Percentiles rank a stretch among this genome's conserved stretches.
These are phyloP conservation scores for Penicillium macrosclerotiorum DNA, from an alignment of 495 filamentous ascomycete species.

Conservation along the genomic window DNA sequence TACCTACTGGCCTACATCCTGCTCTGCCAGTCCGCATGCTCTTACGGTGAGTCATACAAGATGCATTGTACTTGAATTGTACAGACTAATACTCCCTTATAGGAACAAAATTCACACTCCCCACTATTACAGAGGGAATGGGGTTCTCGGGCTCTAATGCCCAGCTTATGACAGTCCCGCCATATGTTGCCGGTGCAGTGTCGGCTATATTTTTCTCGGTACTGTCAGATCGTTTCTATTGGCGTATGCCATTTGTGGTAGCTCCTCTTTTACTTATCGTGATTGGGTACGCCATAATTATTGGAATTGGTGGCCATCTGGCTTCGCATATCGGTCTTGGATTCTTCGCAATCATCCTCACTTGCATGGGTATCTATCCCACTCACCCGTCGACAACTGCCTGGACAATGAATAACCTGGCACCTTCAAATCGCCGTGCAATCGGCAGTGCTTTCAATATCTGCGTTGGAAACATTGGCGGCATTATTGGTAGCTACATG, in stretches of 20 bases:
- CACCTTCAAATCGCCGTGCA: constrained; percentile 18
- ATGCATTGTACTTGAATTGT: too few relatives aligned
- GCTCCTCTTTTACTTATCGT: constrained; percentile 13
- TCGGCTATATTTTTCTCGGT: constrained; percentile 16
- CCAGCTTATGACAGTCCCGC: constrained; percentile 33
- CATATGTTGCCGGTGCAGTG: constrained; percentile 20
- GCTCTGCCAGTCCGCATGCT: constrained; percentile 47
- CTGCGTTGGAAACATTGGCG: constrained; percentile 19
- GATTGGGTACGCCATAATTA: constrained; percentile 17
- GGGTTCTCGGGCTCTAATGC: constrained; percentile 41
- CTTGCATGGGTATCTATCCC: constrained; percentile 26
- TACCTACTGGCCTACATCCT: constrained; percentile 20
- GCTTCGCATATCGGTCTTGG: constrained; percentile 19
- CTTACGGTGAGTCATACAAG: too few relatives aligned
- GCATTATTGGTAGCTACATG: constrained; percentile 22
- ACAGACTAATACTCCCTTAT: too few relatives aligned
- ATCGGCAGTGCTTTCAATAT: constrained; percentile 22
- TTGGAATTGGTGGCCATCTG: constrained; percentile 12
- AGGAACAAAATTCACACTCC: constrained; percentile 55
- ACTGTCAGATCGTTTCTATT: constrained; percentile 21
- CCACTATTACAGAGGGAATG: constrained; percentile 47
- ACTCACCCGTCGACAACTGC: constrained; percentile 24
- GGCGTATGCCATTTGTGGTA: constrained; percentile 29
- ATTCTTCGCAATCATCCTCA: constrained; percentile 22
- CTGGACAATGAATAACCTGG: constrained; percentile 24